Conservation (phyloP, 108 stramenopile genomes). For the Pseudonitzschia multistriata region DNA sequence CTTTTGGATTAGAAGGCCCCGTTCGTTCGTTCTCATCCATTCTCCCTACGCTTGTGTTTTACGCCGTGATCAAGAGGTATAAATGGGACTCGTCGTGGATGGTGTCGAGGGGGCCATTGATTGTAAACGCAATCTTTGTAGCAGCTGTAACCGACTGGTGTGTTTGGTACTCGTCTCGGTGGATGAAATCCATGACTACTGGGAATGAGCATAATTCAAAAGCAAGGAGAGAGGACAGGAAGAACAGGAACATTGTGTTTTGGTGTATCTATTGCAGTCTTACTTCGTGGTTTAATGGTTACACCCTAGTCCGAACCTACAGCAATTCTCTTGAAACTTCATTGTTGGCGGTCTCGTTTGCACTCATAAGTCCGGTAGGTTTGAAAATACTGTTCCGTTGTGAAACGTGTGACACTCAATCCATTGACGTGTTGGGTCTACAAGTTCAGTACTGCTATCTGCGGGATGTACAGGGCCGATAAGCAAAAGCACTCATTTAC, state of each 20-base stretch:
- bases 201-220: slow-evolving; percentile 12
- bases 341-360: slow-evolving; percentile 49
- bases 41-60: slow-evolving; percentile 72
- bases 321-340: slow-evolving; percentile 74
- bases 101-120: slow-evolving; percentile 68
- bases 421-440: too few relatives aligned
- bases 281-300: slow-evolving; percentile 81
- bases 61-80: slow-evolving; percentile 36
- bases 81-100: slow-evolving; percentile 49
- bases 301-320: slow-evolving; percentile 76
- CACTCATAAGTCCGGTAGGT: slow-evolving; percentile 52
- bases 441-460: too few relatives aligned
- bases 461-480: too few relatives aligned
- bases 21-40: slow-evolving; percentile 75
- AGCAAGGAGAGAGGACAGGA: not conserved
- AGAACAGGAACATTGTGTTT: not conserved
- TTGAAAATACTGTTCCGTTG: not conserved
- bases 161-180: slow-evolving; percentile 55
- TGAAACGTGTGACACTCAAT: not conserved
- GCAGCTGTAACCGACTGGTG: slow-evolving; percentile 75
- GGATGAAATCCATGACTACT: slow-evolving; percentile 20
- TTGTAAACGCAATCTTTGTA: slow-evolving; percentile 69
- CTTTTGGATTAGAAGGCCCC: slow-evolving; percentile 51
- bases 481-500: not conserved
- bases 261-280: slow-evolving; percentile 32